Base-by-base conservation (phyloP, 2,329 filamentous ascomycete genomes). In the Cytospora paraplurivora region DNA sequence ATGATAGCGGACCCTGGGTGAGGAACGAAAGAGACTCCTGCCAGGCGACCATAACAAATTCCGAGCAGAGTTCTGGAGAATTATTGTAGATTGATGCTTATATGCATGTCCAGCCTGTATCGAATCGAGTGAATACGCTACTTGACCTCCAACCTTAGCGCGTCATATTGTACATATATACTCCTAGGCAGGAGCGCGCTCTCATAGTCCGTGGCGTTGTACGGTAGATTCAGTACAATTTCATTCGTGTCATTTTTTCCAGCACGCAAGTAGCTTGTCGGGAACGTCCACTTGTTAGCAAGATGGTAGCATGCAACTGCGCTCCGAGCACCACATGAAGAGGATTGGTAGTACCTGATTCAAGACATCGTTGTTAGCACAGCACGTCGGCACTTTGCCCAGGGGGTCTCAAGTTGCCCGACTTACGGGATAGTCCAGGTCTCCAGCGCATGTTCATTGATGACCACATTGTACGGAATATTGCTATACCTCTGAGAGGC, bases 101-200 rank as follows among this genome's bases (percentile, higher is more conserved):
- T 38, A 34, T 59, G 19, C 34, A 59, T 61, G 5, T 50, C 19
- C 7, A 54, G 27, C 27, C n/a, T 55, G 32, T 27, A 50, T 19
- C 13, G 15, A 21, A 12, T 3, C 32, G 4, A 11, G 1, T 5
- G 27, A 3, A 17, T 12, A 21, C 41, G 13, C 68, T 74, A 81
- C 61, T 72, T 71, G 33, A 88, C 70, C 69, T 89, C 86, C 54
- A 89, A 69, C 57, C 86, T 77, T 70, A 89, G 69, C 2, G 87
- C 86, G 74, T 89, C 86, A 67, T 89, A 89, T 75, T 89, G 85
- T 7, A 89, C 81, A 72, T 89, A 89, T 0, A 86, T 77, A 0
- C 79, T 80, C 51, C 75, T 74, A 0, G 85, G 79, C 62, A 88
- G 67, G 10, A 88, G 57, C 0, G 86, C 85, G 35, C 80, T 81